Evolutionary conservation across 805 yeast genomes (phyloP), one percentile per base, ranked within the genome.

Genomic region (Zygotorulaspora florentina): DNA sequence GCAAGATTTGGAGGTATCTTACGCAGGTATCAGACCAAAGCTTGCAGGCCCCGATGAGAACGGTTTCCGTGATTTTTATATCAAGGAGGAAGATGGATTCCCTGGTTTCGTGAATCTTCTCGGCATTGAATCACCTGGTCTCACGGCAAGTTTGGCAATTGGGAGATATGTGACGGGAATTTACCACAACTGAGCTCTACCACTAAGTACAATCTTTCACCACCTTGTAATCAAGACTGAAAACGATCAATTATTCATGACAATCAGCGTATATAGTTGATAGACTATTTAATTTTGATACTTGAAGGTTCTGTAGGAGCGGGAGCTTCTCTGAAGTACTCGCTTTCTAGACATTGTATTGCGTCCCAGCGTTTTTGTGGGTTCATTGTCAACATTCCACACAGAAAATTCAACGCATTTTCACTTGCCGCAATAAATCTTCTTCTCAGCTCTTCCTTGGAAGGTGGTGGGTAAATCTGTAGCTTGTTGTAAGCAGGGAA

Each of bases 401-500:
- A 74, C 78, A 90, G 74, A 46, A 89, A 67, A 52, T 85, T 88
- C 40, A 90, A 67, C 0, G 96, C 96, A 40, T 74, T 71, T 45
- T 87, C 96, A 7, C 91, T 85, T 2, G 97, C 96, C 0, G 97
- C 97, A 35, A 87, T 80, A 62, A 90, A 90, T 52, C 96, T 68
- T 52, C 80, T 83, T 57, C 95, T 74, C 47, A 89, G 69, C 65
- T 90, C 97, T 45, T 76, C 80, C 51, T 87, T 71, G 0, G 89
- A 76, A 0, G 97, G 97, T 12, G 82, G 81, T 2, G 97, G 96
- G 60, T 86, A 90, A 23, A 81, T 77, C 35, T 79, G 78, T 51
- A 86, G 68, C 30, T 87, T 79, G 57, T 84, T 80, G 62, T 87
- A 93, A 23, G 79, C 72, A 0, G 96, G 93, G 41, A 93, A 73